Percentiles rank a stretch among this genome's conserved stretches.
These are phyloP conservation scores for Epichloe scottii DNA, from an alignment of 2,329 filamentous ascomycete species.

Conservation along the genomic window DNA sequence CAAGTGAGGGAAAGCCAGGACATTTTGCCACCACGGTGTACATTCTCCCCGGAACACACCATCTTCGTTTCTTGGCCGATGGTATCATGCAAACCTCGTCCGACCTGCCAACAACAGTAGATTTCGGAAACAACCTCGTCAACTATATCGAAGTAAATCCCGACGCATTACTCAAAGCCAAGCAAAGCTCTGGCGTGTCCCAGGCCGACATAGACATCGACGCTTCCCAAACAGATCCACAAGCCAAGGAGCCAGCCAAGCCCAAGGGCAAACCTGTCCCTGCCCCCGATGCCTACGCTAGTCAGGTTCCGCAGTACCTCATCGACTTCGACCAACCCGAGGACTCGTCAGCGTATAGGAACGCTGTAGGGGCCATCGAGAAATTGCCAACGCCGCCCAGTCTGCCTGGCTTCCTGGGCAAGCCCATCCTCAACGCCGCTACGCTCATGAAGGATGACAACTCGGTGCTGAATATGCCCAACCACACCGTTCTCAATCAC, in stretches of 20 bases:
- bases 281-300: conserved; percentile 50
- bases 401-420: conserved; percentile 81
- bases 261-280: conserved; percentile 42
- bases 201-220: conserved; percentile 5
- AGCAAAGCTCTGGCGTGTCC: conserved; percentile 12
- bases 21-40: conserved; percentile 67
- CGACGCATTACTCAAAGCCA: conserved; percentile 38
- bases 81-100: conserved; percentile 84
- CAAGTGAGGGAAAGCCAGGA: conserved; percentile 42
- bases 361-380: conserved; percentile 61
- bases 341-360: conserved; percentile 60
- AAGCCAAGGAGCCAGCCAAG: conserved; percentile 30
- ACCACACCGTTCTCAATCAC: conserved; percentile 94
- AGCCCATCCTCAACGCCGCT: conserved; percentile 85
- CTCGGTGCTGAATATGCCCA: conserved; percentile 91
- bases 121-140: conserved; percentile 94
- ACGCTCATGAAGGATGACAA: conserved; percentile 96
- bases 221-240: conserved; percentile 4
- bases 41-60: conserved; percentile 86
- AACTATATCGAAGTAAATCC: conserved; percentile 94
- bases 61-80: conserved; percentile 92
- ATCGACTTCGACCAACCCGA: conserved; percentile 78
- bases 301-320: conserved; percentile 71
- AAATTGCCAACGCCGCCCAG: conserved; percentile 74
- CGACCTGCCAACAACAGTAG: conserved; percentile 83